These are phyloP conservation scores for Candida glaebosa DNA, from an alignment of 805 yeast species.

Conservation along the genomic window DNA sequence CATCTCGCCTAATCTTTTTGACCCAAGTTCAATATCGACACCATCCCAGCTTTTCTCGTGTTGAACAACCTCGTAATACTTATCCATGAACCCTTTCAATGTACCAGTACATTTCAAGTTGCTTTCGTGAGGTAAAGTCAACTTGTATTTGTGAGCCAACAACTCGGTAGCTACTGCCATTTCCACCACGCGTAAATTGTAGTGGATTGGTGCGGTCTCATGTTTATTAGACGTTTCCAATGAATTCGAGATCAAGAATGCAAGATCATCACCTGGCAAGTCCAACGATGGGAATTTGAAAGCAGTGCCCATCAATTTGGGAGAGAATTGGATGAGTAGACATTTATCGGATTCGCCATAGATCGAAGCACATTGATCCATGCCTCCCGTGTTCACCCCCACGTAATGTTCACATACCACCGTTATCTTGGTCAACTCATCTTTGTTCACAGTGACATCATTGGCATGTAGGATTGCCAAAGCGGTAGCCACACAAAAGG, in stretches of 20 bases:
- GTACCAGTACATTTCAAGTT: conserved; percentile 53
- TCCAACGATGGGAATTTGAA: conserved; percentile 47
- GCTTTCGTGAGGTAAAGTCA: conserved; percentile 44
- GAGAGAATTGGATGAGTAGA: conserved; percentile 57
- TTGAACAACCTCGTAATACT: conserved; percentile 35
- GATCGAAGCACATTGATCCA: conserved; percentile 74
- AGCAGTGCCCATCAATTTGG: conserved; percentile 52
- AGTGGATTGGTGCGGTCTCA: conserved; percentile 67
- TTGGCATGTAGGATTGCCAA: conserved; percentile 54
- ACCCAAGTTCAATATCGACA: conserved; percentile 39
- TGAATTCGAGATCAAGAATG: conserved; percentile 62
- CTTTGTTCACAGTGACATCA: conserved; percentile 45
- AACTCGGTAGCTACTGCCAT: conserved; percentile 64
- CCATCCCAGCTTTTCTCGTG: conserved; percentile 41
- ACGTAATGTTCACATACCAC: conserved; percentile 66
- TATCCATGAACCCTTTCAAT: conserved; percentile 60
- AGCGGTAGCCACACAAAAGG: conserved; percentile 64
- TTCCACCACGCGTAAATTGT: conserved; percentile 70
- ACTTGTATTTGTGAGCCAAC: conserved; percentile 46
- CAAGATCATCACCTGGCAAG: conserved; percentile 34
- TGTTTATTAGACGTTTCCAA: conserved; percentile 60
- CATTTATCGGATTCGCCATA: conserved; percentile 60
- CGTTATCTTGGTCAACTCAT: conserved; percentile 55
- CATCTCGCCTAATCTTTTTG: conserved; percentile 37
- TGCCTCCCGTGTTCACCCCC: conserved; percentile 76